Percentiles rank a stretch among this genome's conserved stretches.
These are phyloP conservation scores for Cokeromyces recurvatus DNA, from an alignment of 371 early-diverging fungal genomes.

Conservation along the genomic window DNA sequence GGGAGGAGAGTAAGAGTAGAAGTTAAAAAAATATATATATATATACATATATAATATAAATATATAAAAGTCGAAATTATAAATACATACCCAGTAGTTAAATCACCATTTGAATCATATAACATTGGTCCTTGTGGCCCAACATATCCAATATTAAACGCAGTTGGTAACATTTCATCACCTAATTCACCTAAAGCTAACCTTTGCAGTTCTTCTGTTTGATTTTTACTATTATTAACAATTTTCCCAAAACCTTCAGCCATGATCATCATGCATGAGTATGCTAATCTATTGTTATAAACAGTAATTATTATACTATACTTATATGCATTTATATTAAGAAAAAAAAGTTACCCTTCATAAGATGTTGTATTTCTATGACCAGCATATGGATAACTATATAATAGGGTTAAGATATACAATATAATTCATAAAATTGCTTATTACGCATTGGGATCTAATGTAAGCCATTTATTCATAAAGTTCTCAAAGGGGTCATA, in stretches of 20 bases:
- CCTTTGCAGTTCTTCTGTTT: slow-evolving; percentile 30
- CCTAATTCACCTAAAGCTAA: slow-evolving; percentile 41
- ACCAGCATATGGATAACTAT: slow-evolving; percentile 58
- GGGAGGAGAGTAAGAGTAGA: too few relatives aligned
- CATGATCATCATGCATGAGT: slow-evolving; percentile 62
- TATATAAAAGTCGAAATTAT: neutral
- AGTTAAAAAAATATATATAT: too few relatives aligned
- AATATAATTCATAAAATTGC: neutral
- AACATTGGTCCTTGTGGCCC: slow-evolving; percentile 59
- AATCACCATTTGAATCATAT: slow-evolving; percentile 51
- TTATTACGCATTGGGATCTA: slow-evolving; percentile 42
- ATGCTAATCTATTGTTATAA: slow-evolving; percentile 39
- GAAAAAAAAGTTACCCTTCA: slow-evolving; percentile 43
- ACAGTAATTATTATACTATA: too few relatives aligned
- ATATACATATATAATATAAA: neutral
- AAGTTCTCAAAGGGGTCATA: slow-evolving; percentile 53
- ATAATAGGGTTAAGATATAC: neutral
- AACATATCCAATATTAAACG: slow-evolving; percentile 54
- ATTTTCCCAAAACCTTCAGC: slow-evolving; percentile 40
- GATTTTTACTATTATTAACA: slow-evolving; percentile 34
- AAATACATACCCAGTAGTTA: slow-evolving; percentile 40
- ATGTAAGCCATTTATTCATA: slow-evolving; percentile 44
- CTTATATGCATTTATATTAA: neutral
- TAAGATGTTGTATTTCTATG: slow-evolving; percentile 49
- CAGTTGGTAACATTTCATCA: slow-evolving; percentile 30